Evolutionary conservation across 2,329 filamentous ascomycete species (phyloP).

Genomic region (Helotiales sp.): DNA sequence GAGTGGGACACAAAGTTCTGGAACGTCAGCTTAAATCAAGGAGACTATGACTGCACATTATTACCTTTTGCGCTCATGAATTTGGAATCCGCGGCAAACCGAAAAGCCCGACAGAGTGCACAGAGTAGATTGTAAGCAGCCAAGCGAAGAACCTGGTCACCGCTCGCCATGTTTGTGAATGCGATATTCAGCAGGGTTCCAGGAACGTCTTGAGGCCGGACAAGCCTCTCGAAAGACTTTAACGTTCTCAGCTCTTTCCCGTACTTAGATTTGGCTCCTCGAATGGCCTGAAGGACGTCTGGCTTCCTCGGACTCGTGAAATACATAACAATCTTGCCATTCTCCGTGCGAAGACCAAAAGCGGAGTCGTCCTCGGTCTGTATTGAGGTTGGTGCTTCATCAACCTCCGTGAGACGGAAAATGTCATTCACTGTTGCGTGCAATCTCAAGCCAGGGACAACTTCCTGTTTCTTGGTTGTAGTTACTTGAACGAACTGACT

Average conservation of each 20-base stretch:
- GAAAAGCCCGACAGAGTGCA: conserved; percentile 66
- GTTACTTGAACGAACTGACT: conserved; percentile 70
- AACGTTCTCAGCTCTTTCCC: conserved; percentile 61
- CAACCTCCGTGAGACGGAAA: conserved; percentile 66
- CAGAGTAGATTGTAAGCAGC: conserved; percentile 69
- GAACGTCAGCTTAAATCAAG: conserved; percentile 18
- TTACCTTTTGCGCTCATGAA: conserved; percentile 62
- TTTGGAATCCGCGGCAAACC: conserved; percentile 61
- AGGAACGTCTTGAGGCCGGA: conserved; percentile 69
- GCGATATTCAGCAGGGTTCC: conserved; percentile 69
- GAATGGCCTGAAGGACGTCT: conserved; percentile 64
- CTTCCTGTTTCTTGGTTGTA: conserved; percentile 67
- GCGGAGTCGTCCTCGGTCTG: conserved; percentile 66
- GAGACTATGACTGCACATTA: too few species aligned
- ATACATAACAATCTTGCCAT: conserved; percentile 70
- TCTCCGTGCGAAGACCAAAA: conserved; percentile 67
- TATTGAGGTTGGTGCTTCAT: conserved; percentile 65
- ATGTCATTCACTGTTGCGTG: conserved; percentile 69
- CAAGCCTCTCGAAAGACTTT: conserved; percentile 64
- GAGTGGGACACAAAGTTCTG: conserved; percentile 62
- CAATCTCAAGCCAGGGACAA: conserved; percentile 61
- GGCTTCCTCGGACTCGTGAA: conserved; percentile 66
- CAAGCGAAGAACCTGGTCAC: conserved; percentile 58
- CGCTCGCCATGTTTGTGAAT: conserved; percentile 64
- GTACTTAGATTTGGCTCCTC: conserved; percentile 62